Evolutionary conservation across 2,329 filamentous ascomycete genomes (phyloP), one percentile per base, ranked within the genome.

Genomic region (Fusarium vanettenii): DNA sequence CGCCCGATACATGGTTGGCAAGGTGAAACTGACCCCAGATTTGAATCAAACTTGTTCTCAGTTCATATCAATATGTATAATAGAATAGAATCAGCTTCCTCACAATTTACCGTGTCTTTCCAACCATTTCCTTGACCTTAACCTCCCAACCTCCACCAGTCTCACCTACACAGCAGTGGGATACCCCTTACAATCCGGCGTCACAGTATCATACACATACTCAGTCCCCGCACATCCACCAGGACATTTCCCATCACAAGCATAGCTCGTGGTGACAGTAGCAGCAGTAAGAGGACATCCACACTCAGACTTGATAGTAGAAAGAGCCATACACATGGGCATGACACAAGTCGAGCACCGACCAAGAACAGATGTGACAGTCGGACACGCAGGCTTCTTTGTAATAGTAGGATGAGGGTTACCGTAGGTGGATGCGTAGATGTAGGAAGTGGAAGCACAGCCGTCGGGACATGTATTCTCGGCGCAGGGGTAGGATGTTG

Each of bases 321-420:
- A 71, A 22, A 81, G 29, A 3, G 33, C 69, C 41, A 84, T 63
- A 57, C 83, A 84, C 63, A 77, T 59, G 13, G 79, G 80, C 25
- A 78, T 69, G 1, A 78, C 55, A 68, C 83, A 85, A 1, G 81
- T 83, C 14, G 79, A 78, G 75, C 83, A 85, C n/a, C 79, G 66
- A 10, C 79, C 77, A 5, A 69, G 48, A 8, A 79, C 81, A 9
- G 76, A 62, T 1, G 81, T 83, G 6, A 83, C 79, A 11, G 82
- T 83, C 22, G 83, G 83, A n/a, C 83, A 84, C 2, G 48, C 50
- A 4, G 71, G 57, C 18, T 66, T 61, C 18, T 57, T 65, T 5
- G 70, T 69, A 3, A 64, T 56, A 7, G 71, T 70, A 13, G 60
- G 64, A 16, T 43, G 65, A 7, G 66, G 37, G n/a, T 61, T 56